Evolutionary conservation across 2,329 filamentous ascomycete genomes (phyloP).

Genomic region (Cyphellophora attinorum): DNA sequence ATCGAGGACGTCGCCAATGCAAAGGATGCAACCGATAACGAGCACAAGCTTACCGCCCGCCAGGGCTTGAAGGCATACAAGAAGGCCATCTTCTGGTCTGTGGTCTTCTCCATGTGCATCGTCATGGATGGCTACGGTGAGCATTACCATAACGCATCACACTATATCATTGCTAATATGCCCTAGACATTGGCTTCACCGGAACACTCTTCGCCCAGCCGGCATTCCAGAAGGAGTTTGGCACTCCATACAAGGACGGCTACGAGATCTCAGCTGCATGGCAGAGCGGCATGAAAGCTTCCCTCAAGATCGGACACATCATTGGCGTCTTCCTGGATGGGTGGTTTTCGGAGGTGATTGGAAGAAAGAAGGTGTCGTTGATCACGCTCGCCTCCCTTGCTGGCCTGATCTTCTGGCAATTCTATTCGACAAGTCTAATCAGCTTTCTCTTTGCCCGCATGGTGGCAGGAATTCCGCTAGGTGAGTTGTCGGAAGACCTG

Average conservation of each 20-base stretch:
- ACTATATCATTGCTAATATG: slow-evolving; percentile 17
- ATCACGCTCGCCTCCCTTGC: slow-evolving; percentile 36
- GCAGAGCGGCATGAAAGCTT: slow-evolving; percentile 39
- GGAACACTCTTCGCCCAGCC: slow-evolving; percentile 42
- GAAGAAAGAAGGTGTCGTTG: slow-evolving; percentile 56
- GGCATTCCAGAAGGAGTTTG: slow-evolving; percentile 3
- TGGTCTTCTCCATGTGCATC: slow-evolving; percentile 14
- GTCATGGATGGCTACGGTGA: slow-evolving; percentile 20
- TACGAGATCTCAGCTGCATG: slow-evolving; percentile 21
- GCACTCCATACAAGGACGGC: neutral
- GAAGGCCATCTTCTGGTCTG: slow-evolving; percentile 15
- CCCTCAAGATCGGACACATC: slow-evolving; percentile 41
- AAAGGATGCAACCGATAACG: slow-evolving; percentile 28
- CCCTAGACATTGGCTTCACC: too few species aligned
- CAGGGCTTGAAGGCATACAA: slow-evolving; percentile 14
- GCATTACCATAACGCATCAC: too few species aligned
- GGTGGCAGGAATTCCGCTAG: too few species aligned
- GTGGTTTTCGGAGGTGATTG: slow-evolving; percentile 55
- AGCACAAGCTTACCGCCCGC: slow-evolving; percentile 10
- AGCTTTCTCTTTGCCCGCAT: slow-evolving; percentile 22
- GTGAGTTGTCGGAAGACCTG: too few species aligned
- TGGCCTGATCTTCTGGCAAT: slow-evolving; percentile 21
- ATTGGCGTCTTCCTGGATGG: slow-evolving; percentile 40
- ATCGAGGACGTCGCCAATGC: slow-evolving; percentile 1
- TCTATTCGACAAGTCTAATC: slow-evolving; percentile 25